A percentile compares a stretch with the other conserved stretches of the same genome.
phyloP scores from a whole-genome alignment of 306 rosid genomes.

The Quercus variabilis region DNA sequence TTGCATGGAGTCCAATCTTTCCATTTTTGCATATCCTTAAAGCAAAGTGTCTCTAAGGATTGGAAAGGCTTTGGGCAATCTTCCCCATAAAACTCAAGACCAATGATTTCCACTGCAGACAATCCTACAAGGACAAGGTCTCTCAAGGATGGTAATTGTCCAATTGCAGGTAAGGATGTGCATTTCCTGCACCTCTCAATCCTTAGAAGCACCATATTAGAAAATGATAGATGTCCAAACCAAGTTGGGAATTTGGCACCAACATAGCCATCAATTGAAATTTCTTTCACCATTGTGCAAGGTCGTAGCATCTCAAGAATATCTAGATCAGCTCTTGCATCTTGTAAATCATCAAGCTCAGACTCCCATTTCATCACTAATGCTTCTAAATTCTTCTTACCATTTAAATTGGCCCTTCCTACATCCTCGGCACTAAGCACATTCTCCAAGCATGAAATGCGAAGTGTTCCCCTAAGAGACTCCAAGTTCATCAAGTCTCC shows the following conservation, averaged over 20 bases:
- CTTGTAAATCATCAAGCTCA: no score
- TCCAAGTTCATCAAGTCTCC: neutral
- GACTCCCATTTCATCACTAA: neutral
- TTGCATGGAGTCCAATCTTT: neutral
- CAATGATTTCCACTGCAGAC: neutral
- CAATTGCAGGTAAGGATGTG: neutral
- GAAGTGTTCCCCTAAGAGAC: neutral
- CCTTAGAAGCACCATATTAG: neutral
- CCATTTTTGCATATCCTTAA: neutral
- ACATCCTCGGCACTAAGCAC: neutral
- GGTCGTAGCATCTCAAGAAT: neutral
- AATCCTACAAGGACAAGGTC: neutral
- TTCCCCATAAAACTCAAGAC: slow-evolving; percentile 1
- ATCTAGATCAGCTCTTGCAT: fast-evolving
- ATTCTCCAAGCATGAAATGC: neutral
- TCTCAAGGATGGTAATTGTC: neutral
- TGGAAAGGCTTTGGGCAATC: neutral
- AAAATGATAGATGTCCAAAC: neutral
- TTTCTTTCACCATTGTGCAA: neutral
- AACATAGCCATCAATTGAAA: neutral
- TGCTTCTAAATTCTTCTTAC: neutral
- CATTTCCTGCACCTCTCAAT: neutral
- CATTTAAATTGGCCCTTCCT: neutral
- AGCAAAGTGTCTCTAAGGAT: neutral
- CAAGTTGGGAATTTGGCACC: neutral